A percentile compares a stretch with the other conserved stretches of the same genome.
These are phyloP conservation scores for Tylopilus sp. DNA, from an alignment of 1,284 basidiomycete species.

Conservation along the genomic window DNA sequence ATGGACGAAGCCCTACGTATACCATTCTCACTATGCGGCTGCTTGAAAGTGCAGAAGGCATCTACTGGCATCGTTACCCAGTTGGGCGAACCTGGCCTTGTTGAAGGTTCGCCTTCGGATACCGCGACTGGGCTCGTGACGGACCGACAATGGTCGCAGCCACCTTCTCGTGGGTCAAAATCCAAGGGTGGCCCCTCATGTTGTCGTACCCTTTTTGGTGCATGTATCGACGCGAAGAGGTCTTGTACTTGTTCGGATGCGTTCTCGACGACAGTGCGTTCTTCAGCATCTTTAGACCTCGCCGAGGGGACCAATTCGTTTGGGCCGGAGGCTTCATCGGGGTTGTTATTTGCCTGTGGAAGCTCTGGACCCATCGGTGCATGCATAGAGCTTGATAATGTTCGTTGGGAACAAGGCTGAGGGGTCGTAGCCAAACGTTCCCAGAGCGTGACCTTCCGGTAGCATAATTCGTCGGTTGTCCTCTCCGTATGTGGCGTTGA, in stretches of 20 bases:
- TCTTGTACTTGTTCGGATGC: not conserved
- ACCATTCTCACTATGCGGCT: slow-evolving; percentile 3
- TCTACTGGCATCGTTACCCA: slow-evolving; percentile 34
- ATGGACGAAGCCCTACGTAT: slow-evolving; percentile 18
- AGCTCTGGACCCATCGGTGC: slow-evolving; percentile 17
- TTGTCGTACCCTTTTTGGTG: slow-evolving; percentile 7
- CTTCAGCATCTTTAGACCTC: not conserved
- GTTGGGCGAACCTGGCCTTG: slow-evolving; percentile 14
- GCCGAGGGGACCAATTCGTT: not conserved
- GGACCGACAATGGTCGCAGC: not conserved
- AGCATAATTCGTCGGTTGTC: not conserved
- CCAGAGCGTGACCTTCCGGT: slow-evolving; percentile 5
- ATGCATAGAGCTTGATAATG: slow-evolving; percentile 28
- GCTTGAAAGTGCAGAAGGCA: slow-evolving; percentile 28
- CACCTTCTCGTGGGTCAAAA: not conserved
- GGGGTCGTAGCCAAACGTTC: not conserved
- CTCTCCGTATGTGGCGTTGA: not conserved
- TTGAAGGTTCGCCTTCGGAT: not conserved
- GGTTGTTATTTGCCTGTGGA: not conserved
- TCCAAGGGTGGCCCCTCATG: not conserved
- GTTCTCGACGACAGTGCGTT: not conserved
- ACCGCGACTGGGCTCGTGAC: not conserved
- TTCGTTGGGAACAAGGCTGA: slow-evolving; percentile 17
- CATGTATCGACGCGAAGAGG: slow-evolving; percentile 24
- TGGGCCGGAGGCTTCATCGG: not conserved